Evolutionary conservation across 352 stramenopile genomes (phyloP).

Genomic region (Phytophthora agathidicida): DNA sequence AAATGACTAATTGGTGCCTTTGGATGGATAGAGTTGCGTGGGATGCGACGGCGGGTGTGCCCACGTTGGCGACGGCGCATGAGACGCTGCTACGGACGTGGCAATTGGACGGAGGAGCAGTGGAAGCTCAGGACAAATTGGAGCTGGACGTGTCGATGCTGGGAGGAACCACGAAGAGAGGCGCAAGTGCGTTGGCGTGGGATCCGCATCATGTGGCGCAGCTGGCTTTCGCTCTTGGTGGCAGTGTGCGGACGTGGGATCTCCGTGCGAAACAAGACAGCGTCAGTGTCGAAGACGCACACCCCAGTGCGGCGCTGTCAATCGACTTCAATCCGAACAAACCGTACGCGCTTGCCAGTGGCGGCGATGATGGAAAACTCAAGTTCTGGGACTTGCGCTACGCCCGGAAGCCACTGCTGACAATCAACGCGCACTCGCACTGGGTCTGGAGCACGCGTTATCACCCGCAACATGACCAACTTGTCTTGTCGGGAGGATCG

Average conservation of each 20-base stretch:
- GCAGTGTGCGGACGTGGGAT: conserved; percentile 80
- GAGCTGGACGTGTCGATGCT: conserved; percentile 61
- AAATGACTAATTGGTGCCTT: neutral
- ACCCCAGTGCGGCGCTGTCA: conserved; percentile 68
- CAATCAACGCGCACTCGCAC: conserved; percentile 93
- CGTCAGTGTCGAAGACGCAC: conserved; percentile 63
- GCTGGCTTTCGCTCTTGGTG: conserved; percentile 68
- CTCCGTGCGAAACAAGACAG: conserved; percentile 50
- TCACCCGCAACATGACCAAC: conserved; percentile 98
- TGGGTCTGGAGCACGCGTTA: conserved; percentile 93
- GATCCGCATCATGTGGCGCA: conserved; percentile 83
- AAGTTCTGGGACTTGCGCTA: conserved; percentile 98
- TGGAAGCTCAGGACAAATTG: conserved; percentile 47
- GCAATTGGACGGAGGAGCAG: conserved; percentile 42
- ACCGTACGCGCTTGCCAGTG: conserved; percentile 90
- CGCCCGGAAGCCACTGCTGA: conserved; percentile 76
- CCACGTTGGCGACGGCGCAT: conserved; percentile 46
- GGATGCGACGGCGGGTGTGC: conserved; percentile 26
- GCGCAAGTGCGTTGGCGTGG: conserved; percentile 57
- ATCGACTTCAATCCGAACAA: conserved; percentile 99
- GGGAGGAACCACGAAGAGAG: conserved; percentile 34
- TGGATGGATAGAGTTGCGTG: conserved; percentile 46
- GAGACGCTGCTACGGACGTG: conserved; percentile 60
- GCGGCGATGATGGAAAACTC: conserved; percentile 94
- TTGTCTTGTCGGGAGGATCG: conserved; percentile 93